Evolutionary conservation across 139 green algal genomes (phyloP).

Genomic region (Edaphochlamys debaryana): DNA sequence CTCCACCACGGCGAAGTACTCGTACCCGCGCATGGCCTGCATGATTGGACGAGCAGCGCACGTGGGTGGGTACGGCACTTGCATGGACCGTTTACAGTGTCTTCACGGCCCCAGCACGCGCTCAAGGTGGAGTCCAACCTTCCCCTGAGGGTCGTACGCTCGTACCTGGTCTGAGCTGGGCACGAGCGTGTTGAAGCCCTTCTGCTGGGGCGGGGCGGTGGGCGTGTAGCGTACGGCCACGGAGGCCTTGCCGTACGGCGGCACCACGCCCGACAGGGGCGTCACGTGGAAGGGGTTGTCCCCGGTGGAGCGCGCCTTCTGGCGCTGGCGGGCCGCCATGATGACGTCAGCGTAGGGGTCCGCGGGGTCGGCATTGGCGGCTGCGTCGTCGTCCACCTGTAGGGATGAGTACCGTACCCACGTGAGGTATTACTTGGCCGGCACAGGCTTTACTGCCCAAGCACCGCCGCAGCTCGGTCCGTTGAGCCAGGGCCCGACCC

Average conservation of each 20-base stretch:
- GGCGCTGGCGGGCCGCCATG: conserved; percentile 45
- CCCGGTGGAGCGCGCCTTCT: conserved; percentile 48
- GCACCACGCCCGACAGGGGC: conserved; percentile 38
- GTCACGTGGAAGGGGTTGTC: conserved; percentile 62
- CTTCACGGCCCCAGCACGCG: too few species aligned
- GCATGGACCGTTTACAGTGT: too few species aligned
- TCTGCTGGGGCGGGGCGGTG: conserved; percentile 18
- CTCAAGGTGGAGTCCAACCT: not conserved
- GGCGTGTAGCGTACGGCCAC: conserved; percentile 41
- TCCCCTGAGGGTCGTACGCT: not conserved
- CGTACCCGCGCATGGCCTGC: conserved; percentile 42
- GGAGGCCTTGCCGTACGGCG: conserved; percentile 41
- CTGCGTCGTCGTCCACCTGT: conserved; percentile 41
- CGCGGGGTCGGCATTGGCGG: conserved; percentile 40
- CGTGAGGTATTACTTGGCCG: too few species aligned
- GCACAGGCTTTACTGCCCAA: too few species aligned
- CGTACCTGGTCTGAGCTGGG: conserved; percentile 9
- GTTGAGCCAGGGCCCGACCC: too few species aligned
- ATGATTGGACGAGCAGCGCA: not conserved
- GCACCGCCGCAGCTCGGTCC: too few species aligned
- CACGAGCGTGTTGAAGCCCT: conserved; percentile 37
- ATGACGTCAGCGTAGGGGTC: conserved; percentile 59
- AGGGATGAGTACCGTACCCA: too few species aligned
- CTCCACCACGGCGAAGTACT: conserved; percentile 54
- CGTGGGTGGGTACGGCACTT: not conserved